phyloP scores from a whole-genome alignment of 257 asterid genomes.

The Salvia splendens region DNA sequence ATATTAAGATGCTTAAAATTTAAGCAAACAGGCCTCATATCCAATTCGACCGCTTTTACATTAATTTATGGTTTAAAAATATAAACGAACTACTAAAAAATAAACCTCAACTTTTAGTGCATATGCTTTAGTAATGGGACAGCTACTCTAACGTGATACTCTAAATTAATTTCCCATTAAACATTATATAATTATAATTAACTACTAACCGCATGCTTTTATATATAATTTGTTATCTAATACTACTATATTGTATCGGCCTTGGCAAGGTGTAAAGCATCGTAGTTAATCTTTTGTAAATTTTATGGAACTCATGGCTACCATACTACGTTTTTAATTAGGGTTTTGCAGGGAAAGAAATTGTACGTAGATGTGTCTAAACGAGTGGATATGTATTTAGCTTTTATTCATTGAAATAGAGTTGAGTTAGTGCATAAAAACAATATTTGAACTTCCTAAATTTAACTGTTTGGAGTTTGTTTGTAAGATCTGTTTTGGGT shows the following conservation, averaged over 20 bases:
- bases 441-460: neutral
- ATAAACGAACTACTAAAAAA: conserved; percentile 44
- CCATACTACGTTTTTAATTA: too few relatives aligned
- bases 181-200: conserved; percentile 1
- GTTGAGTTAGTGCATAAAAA: neutral
- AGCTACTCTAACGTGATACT: conserved; percentile 41
- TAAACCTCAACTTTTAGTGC: conserved; percentile 46
- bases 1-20: conserved; percentile 68
- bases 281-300: neutral
- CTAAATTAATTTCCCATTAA: conserved; percentile 16
- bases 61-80: conserved; percentile 38
- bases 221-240: neutral
- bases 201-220: conserved; percentile 21
- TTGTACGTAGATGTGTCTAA: too few relatives aligned
- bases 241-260: conserved; percentile 27
- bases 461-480: neutral
- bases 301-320: neutral
- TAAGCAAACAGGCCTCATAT: conserved; percentile 57
- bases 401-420: too few relatives aligned
- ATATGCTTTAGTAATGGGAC: conserved; percentile 51
- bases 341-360: too few relatives aligned
- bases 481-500: neutral
- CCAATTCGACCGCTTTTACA: conserved; percentile 41
- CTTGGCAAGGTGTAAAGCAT: conserved; percentile 25
- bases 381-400: too few relatives aligned